A percentile compares a stretch with the other conserved stretches of the same genome.
phyloP scores from a whole-genome alignment of 2,329 filamentous ascomycete species.

The Byssochlamys sp. region DNA sequence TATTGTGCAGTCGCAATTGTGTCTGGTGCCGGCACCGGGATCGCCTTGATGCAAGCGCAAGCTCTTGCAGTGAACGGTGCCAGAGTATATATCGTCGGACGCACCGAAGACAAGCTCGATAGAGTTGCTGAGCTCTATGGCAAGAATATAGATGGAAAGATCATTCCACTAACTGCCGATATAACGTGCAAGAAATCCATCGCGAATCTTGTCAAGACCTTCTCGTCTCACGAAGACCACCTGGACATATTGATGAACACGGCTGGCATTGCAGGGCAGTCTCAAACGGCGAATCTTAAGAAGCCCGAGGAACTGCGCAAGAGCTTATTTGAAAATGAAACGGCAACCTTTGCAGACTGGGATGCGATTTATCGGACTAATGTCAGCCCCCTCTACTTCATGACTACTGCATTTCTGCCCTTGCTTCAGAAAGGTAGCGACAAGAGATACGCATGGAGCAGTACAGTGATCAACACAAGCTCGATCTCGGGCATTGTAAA shows the following conservation, averaged over 20 bases:
- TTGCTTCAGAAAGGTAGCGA: conserved; percentile 61
- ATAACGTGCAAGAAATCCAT: conserved; percentile 56
- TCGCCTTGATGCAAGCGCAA: conserved; percentile 55
- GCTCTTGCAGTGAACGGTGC: conserved; percentile 51
- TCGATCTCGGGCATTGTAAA: conserved; percentile 69
- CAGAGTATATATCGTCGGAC: conserved; percentile 52
- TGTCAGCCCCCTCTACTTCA: conserved; percentile 66
- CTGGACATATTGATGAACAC: conserved; percentile 63
- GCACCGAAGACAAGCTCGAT: conserved; percentile 34
- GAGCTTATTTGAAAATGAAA: conserved; percentile 56
- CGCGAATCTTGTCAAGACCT: conserved; percentile 44
- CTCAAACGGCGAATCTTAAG: conserved; percentile 41
- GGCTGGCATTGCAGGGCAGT: conserved; percentile 55
- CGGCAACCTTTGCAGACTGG: conserved; percentile 56
- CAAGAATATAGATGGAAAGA: conserved; percentile 44
- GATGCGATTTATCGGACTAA: conserved; percentile 64
- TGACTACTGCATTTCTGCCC: conserved; percentile 60
- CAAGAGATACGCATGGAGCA: conserved; percentile 43
- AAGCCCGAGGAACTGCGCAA: conserved; percentile 48
- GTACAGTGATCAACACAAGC: conserved; percentile 61
- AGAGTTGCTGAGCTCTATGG: conserved; percentile 31
- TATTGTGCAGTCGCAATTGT: conserved; percentile 26
- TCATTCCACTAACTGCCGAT: conserved; percentile 53
- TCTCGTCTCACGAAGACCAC: conserved; percentile 52
- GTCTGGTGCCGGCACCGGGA: conserved; percentile 54